Conservation (phyloP, 768 basidiomycete species). For the Kwoniella pini region DNA sequence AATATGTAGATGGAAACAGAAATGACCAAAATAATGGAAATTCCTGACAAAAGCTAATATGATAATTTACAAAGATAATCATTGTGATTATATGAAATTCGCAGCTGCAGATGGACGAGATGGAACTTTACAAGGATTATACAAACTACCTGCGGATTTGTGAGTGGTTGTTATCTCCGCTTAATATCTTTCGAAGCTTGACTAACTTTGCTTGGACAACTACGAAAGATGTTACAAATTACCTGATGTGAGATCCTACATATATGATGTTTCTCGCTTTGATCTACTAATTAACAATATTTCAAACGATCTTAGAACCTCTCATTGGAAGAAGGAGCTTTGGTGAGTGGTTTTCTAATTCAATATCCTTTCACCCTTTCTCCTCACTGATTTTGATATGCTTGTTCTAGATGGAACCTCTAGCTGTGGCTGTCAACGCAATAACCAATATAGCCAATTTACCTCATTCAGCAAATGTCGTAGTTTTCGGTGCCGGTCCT, state of each 20-base stretch:
- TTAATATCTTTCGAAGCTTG: background rate
- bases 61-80: slow-evolving; percentile 68
- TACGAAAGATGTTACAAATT: slow-evolving; percentile 26
- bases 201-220: background rate
- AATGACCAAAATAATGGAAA: too few relatives aligned
- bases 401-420: slow-evolving; percentile 69
- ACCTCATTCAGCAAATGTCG: slow-evolving; percentile 70
- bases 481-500: slow-evolving; percentile 82
- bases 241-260: slow-evolving; percentile 14
- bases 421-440: slow-evolving; percentile 90
- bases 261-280: too few relatives aligned
- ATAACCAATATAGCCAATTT: slow-evolving; percentile 72
- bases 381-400: background rate
- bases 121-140: slow-evolving; percentile 82
- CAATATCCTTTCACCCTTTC: background rate
- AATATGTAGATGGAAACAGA: too few relatives aligned
- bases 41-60: too few relatives aligned
- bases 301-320: slow-evolving; percentile 76
- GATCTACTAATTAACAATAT: slow-evolving; percentile 38
- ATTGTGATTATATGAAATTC: slow-evolving; percentile 63
- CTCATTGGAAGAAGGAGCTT: slow-evolving; percentile 86
- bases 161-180: background rate
- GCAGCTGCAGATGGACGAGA: slow-evolving; percentile 82
- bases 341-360: slow-evolving; percentile 55
- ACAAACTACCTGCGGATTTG: slow-evolving; percentile 78